phyloP scores from a whole-genome alignment of 352 stramenopile genomes.

The Elongisporangium prolatum region DNA sequence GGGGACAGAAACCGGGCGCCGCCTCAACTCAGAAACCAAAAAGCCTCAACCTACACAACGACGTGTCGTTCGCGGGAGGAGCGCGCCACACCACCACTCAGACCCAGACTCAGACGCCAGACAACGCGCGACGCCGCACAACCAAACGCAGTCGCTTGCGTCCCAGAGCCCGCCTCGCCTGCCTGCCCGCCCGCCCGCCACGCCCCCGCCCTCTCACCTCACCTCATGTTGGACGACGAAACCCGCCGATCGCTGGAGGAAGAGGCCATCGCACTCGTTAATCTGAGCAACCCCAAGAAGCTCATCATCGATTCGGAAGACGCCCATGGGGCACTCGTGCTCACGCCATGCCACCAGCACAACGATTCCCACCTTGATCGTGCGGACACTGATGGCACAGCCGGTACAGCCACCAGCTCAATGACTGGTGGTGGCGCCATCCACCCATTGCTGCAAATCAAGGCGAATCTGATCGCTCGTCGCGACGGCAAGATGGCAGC shows the following conservation, averaged over 20 bases:
- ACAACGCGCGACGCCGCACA: constrained; percentile 2
- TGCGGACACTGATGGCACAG: neutral
- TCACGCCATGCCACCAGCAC: neutral
- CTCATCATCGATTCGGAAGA: neutral
- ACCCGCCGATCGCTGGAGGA: constrained; percentile 46
- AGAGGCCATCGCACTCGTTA: constrained; percentile 69
- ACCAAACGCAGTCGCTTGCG: constrained; percentile 2
- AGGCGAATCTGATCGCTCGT: constrained; percentile 23
- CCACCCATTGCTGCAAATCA: constrained; percentile 23
- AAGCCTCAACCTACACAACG: neutral
- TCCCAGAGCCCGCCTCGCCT: neutral
- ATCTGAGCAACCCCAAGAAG: constrained; percentile 36
- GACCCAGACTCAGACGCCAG: constrained; percentile 18
- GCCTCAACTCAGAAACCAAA: constrained; percentile 3
- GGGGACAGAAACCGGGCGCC: constrained; percentile 7
- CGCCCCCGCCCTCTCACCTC: neutral
- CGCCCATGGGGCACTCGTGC: neutral
- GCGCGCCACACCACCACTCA: constrained; percentile 13
- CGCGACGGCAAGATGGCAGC: constrained; percentile 14
- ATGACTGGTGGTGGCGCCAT: constrained; percentile 3
- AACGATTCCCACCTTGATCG: neutral
- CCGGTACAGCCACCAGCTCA: neutral
- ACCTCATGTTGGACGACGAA: constrained; percentile 47
- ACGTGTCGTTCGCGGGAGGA: constrained; percentile 4
- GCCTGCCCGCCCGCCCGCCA: neutral